Percentiles rank a stretch among this genome's conserved stretches.
These are phyloP conservation scores for Isabelozyma pseudorhagii DNA, from an alignment of 805 yeast genomes.

Conservation along the genomic window DNA sequence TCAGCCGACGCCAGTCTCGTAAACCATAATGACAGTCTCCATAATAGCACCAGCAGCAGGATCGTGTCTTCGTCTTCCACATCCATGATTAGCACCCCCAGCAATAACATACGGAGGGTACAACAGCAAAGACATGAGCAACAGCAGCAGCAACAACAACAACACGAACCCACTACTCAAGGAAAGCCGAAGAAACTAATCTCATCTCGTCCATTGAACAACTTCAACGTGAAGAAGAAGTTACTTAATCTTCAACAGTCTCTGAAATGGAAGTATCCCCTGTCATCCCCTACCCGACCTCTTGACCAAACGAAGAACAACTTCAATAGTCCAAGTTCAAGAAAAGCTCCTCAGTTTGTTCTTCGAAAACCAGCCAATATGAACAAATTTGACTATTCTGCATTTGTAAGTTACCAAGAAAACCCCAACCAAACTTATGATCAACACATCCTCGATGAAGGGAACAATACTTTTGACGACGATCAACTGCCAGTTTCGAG, in stretches of 20 bases:
- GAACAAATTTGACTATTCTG: constrained; percentile 35
- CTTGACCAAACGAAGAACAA: background rate
- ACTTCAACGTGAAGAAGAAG: constrained; percentile 32
- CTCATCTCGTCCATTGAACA: constrained; percentile 11
- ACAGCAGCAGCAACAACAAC: constrained; percentile 5
- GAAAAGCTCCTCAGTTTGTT: constrained; percentile 16
- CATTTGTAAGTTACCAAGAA: constrained; percentile 18
- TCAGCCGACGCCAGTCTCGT: constrained; percentile 9
- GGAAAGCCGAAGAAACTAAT: constrained; percentile 5
- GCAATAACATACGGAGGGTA: constrained; percentile 35
- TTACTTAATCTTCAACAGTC: constrained; percentile 38
- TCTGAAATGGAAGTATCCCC: constrained; percentile 16
- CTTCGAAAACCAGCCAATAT: constrained; percentile 30
- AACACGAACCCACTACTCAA: constrained; percentile 4
- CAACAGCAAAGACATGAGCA: constrained; percentile 19
- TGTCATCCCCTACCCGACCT: background rate
- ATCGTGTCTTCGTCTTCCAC: constrained; percentile 36
- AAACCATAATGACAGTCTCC: constrained; percentile 12
- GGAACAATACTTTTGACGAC: background rate
- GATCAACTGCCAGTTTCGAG: background rate
- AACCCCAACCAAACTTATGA: constrained; percentile 13
- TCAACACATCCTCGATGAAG: background rate
- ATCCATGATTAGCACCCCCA: constrained; percentile 40
- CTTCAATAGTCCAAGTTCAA: constrained; percentile 1
- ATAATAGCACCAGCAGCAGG: constrained; percentile 15